phyloP scores from a whole-genome alignment of 306 rosid species.

The Trichosanthes cucumerina region DNA sequence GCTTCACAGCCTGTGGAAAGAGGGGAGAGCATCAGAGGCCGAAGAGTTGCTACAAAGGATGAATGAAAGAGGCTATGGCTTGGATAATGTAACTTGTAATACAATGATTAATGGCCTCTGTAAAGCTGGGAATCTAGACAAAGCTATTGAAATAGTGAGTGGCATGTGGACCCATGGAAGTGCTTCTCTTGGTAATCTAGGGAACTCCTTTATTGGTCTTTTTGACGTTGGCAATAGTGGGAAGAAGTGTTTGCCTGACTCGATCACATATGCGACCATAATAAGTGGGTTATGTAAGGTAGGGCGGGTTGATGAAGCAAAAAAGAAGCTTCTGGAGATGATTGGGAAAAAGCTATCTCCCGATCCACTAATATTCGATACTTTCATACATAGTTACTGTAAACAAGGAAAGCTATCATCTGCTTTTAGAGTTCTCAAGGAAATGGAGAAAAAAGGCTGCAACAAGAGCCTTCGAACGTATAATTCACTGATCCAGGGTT shows the following conservation, averaged over 20 bases:
- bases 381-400: conserved; percentile 55
- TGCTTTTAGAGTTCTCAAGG: conserved; percentile 85
- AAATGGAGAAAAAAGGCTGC: conserved; percentile 93
- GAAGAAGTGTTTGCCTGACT: conserved; percentile 58
- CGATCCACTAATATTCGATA: conserved; percentile 62
- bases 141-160: conserved; percentile 61
- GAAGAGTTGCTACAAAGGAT: conserved; percentile 68
- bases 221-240: conserved; percentile 39
- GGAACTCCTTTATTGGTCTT: conserved; percentile 48
- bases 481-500: conserved; percentile 69
- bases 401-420: conserved; percentile 78
- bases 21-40: conserved; percentile 71
- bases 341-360: conserved; percentile 55
- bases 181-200: conserved; percentile 42
- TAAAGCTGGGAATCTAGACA: conserved; percentile 66
- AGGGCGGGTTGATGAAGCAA: conserved; percentile 86
- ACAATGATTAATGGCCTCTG: conserved; percentile 74
- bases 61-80: conserved; percentile 55
- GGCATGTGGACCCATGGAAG: conserved; percentile 85
- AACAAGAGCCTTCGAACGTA: conserved; percentile 81
- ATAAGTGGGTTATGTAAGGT: conserved; percentile 66
- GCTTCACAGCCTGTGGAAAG: conserved; percentile 84
- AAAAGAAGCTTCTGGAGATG: conserved; percentile 76
- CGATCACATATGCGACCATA: conserved; percentile 63
- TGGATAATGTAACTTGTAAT: conserved; percentile 81